These are phyloP conservation scores for Selenicereus undatus DNA, from an alignment of 148 eudicot genomes.

Conservation along the genomic window DNA sequence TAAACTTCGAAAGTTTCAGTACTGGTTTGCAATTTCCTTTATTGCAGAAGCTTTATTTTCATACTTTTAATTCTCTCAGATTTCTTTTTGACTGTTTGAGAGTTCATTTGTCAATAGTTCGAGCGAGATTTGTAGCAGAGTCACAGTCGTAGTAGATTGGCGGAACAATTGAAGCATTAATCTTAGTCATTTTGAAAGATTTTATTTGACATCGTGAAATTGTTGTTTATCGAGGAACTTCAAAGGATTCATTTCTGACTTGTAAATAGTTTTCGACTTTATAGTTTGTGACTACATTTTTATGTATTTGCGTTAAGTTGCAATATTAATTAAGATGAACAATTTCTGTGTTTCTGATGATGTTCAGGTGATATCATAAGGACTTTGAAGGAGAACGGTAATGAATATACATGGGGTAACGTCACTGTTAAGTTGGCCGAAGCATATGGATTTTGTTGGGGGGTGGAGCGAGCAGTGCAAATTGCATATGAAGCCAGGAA, in stretches of 20 bases:
- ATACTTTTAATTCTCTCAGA: background rate
- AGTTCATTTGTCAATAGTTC: background rate
- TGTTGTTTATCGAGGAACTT: background rate
- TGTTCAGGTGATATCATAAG: constrained; percentile 80
- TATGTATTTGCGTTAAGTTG: background rate
- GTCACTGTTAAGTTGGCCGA: constrained; percentile 93
- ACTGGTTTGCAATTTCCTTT: background rate
- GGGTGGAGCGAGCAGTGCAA: constrained; percentile 96
- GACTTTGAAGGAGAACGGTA: constrained; percentile 86
- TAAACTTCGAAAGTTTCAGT: background rate
- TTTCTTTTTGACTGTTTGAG: background rate
- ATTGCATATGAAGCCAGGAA: constrained; percentile 93
- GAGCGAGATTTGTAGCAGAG: background rate
- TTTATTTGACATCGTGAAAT: background rate
- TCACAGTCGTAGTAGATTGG: background rate
- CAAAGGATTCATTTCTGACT: background rate
- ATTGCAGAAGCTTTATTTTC: background rate
- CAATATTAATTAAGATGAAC: background rate
- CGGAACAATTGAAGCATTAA: background rate
- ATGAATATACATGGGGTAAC: constrained; percentile 88
- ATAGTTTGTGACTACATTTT: background rate
- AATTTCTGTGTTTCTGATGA: background rate
- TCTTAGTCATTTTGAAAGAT: background rate
- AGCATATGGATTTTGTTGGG: constrained; percentile 97
- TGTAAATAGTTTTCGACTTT: background rate